Conservation (phyloP, 2,329 filamentous ascomycete genomes). For the Phyllosticta paracitricarpa region DNA sequence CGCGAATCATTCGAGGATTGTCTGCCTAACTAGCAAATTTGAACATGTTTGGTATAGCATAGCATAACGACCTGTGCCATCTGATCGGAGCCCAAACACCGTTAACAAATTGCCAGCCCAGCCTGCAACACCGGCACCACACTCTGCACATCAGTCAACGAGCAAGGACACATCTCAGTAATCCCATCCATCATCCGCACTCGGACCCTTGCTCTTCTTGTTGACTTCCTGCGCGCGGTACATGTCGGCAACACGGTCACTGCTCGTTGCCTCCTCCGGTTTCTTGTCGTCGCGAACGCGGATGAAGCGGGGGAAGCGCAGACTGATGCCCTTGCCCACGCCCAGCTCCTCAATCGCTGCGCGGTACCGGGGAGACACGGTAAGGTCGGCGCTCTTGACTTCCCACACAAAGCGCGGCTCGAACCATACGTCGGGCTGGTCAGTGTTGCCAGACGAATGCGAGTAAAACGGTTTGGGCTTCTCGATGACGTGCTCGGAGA, state of each 20-base stretch:
- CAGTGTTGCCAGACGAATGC: slow-evolving; percentile 73
- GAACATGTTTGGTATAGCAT: too few species aligned
- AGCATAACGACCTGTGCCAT: too few species aligned
- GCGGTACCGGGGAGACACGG: slow-evolving; percentile 83
- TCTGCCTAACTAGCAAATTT: background rate
- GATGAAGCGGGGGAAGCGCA: slow-evolving; percentile 90
- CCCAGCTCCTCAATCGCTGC: slow-evolving; percentile 77
- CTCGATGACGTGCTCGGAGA: slow-evolving; percentile 73
- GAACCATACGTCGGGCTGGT: slow-evolving; percentile 98
- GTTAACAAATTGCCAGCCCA: too few species aligned
- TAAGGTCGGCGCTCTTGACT: slow-evolving; percentile 92
- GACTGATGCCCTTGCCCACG: slow-evolving; percentile 63
- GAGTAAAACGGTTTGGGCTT: slow-evolving; percentile 89
- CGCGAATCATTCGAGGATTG: background rate
- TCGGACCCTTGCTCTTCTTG: slow-evolving; percentile 70
- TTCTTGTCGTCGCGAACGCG: slow-evolving; percentile 92
- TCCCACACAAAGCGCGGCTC: slow-evolving; percentile 94
- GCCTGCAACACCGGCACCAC: too few species aligned
- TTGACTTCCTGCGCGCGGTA: slow-evolving; percentile 92
- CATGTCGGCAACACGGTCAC: slow-evolving; percentile 87
- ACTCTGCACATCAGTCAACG: too few species aligned
- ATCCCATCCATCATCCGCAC: slow-evolving; percentile 95
- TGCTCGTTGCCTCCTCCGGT: slow-evolving; percentile 77
- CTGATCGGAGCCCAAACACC: too few species aligned
- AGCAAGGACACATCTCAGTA: slow-evolving; percentile 46